Conservation (phyloP, 768 basidiomycete species). For the Russula foetens region DNA sequence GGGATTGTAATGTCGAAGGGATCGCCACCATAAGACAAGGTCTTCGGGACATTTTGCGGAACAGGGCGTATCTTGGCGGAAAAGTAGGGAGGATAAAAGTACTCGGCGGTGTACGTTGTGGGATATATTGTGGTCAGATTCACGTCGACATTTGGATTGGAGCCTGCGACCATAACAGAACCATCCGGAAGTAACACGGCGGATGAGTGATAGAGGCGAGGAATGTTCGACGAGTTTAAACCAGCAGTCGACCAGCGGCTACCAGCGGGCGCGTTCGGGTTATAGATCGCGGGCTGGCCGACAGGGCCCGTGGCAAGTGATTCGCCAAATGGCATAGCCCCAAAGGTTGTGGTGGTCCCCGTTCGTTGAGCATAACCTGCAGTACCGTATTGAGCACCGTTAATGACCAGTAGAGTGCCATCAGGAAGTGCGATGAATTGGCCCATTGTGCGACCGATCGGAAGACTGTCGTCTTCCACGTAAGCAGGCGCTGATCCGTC, state of each 20-base stretch:
- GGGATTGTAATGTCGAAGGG: slow-evolving; percentile 70
- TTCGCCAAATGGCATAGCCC: slow-evolving; percentile 58
- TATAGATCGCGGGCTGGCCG: slow-evolving; percentile 70
- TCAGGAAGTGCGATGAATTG: slow-evolving; percentile 82
- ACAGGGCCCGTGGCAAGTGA: slow-evolving; percentile 77
- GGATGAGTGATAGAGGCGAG: slow-evolving; percentile 86
- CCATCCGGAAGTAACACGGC: slow-evolving; percentile 83
- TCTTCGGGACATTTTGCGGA: slow-evolving; percentile 55
- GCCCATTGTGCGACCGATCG: slow-evolving; percentile 78
- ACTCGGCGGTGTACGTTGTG: slow-evolving; percentile 59
- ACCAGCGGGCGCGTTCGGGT: slow-evolving; percentile 65
- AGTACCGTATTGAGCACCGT: slow-evolving; percentile 79
- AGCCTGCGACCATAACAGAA: slow-evolving; percentile 81
- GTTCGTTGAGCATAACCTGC: slow-evolving; percentile 68
- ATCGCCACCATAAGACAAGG: slow-evolving; percentile 27
- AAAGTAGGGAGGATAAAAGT: slow-evolving; percentile 50
- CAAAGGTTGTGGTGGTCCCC: slow-evolving; percentile 26
- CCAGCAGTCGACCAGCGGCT: slow-evolving; percentile 66
- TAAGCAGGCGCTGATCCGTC: slow-evolving; percentile 56
- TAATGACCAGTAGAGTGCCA: slow-evolving; percentile 65
- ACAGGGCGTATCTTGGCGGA: slow-evolving; percentile 56
- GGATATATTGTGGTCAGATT: slow-evolving; percentile 52
- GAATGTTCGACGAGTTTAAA: slow-evolving; percentile 50
- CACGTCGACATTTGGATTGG: slow-evolving; percentile 87
- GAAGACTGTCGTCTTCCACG: slow-evolving; percentile 66